Evolutionary conservation across 129 eudicot species (phyloP).

Genomic region (Artemisia tridentata): DNA sequence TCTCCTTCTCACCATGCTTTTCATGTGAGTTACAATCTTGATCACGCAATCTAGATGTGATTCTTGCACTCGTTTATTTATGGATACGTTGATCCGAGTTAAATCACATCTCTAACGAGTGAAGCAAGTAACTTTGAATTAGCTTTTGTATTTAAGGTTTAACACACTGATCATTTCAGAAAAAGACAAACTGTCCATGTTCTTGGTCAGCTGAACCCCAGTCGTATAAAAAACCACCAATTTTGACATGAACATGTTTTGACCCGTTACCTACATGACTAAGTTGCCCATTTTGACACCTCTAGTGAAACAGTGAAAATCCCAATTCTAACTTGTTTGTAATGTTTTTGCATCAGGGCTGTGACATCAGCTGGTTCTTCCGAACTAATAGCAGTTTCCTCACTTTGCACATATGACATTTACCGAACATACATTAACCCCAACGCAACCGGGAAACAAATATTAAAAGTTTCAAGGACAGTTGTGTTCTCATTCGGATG

Average conservation of each 20-base stretch:
- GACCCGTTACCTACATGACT: no score
- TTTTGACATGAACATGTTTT: no score
- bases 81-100: background rate
- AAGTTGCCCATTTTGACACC: background rate
- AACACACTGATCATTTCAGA: no score
- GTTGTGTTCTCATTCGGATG: constrained; percentile 80
- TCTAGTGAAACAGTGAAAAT: background rate
- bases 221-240: background rate
- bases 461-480: constrained; percentile 76
- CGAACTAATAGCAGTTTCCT: constrained; percentile 91
- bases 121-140: background rate
- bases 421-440: constrained; percentile 95
- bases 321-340: background rate
- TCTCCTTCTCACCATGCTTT: constrained; percentile 96
- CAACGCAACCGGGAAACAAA: constrained; percentile 86
- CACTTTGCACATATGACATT: constrained; percentile 92
- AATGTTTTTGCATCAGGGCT: constrained; percentile 58
- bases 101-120: background rate
- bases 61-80: background rate
- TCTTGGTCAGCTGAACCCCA: no score
- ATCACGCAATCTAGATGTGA: no score
- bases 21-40: constrained; percentile 56
- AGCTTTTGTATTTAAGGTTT: no score
- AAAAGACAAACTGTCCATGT: no score
- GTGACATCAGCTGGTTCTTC: constrained; percentile 98